Conservation (phyloP, 805 yeast species). For the Metschnikowia anglica region DNA sequence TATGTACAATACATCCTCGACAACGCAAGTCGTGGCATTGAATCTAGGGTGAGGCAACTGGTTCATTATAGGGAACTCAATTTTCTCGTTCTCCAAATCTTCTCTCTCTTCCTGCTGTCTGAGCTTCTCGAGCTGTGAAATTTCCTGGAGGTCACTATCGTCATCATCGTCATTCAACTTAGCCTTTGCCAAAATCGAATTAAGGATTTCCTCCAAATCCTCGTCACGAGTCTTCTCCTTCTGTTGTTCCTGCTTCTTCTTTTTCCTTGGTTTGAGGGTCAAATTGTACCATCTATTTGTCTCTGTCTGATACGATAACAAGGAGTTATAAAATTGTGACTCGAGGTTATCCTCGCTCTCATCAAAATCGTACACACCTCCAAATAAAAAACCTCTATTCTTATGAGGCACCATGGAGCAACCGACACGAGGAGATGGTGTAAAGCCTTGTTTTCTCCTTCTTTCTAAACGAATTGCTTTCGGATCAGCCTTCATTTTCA, state of each 20-base stretch:
- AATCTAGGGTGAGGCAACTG: conserved; percentile 86
- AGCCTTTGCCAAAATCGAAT: conserved; percentile 71
- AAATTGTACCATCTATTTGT: conserved; percentile 85
- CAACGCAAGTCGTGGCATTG: conserved; percentile 80
- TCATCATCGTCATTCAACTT: conserved; percentile 58
- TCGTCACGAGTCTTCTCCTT: conserved; percentile 63
- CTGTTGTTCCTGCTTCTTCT: conserved; percentile 40
- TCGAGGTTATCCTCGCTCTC: conserved; percentile 92
- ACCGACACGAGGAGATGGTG: conserved; percentile 93
- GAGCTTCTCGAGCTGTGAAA: conserved; percentile 37
- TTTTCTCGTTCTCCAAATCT: conserved; percentile 40
- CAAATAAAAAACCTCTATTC: conserved; percentile 89
- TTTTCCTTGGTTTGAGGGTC: conserved; percentile 59
- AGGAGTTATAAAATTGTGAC: conserved; percentile 76
- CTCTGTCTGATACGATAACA: conserved; percentile 81
- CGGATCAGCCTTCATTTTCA: conserved; percentile 84
- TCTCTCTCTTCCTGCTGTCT: conserved; percentile 39
- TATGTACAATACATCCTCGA: conserved; percentile 78
- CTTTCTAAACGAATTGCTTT: conserved; percentile 83
- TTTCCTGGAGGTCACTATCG: conserved; percentile 39
- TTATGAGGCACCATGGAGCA: conserved; percentile 85
- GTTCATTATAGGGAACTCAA: conserved; percentile 54
- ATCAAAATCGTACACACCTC: conserved; percentile 93
- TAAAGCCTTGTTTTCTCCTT: conserved; percentile 83
- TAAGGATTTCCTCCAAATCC: conserved; percentile 79